Evolutionary conservation across 257 asterid genomes (phyloP).

Genomic region (Rauvolfia tetraphylla): DNA sequence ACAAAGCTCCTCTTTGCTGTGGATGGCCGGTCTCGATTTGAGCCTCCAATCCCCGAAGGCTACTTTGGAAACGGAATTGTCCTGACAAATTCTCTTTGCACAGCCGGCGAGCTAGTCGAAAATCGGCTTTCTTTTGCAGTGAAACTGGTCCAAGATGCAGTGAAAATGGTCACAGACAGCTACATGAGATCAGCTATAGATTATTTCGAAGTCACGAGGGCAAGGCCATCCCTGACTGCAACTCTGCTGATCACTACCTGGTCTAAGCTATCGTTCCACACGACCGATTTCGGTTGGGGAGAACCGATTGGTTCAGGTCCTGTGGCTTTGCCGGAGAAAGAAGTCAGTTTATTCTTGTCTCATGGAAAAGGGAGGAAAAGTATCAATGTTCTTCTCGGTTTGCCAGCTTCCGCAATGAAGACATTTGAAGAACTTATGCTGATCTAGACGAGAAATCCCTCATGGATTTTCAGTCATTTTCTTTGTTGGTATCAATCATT

Average conservation of each 20-base stretch:
- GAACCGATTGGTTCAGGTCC: slow-evolving; percentile 71
- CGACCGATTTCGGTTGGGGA: slow-evolving; percentile 91
- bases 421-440: slow-evolving; percentile 59
- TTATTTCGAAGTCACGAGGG: slow-evolving; percentile 69
- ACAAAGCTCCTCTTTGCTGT: slow-evolving; percentile 86
- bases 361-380: slow-evolving; percentile 71
- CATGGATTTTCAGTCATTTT: neutral
- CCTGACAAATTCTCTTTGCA: slow-evolving; percentile 60
- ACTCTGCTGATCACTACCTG: slow-evolving; percentile 79
- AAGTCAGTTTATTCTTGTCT: slow-evolving; percentile 77
- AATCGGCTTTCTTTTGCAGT: slow-evolving; percentile 55
- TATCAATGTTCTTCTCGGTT: slow-evolving; percentile 77
- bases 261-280: slow-evolving; percentile 76
- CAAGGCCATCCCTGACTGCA: slow-evolving; percentile 75
- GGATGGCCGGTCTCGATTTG: slow-evolving; percentile 66
- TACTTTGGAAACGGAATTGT: slow-evolving; percentile 86
- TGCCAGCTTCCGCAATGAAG: slow-evolving; percentile 84
- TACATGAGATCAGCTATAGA: slow-evolving; percentile 81
- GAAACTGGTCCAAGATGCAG: slow-evolving; percentile 63
- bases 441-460: slow-evolving; percentile 17
- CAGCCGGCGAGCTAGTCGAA: slow-evolving; percentile 49
- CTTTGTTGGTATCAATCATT: neutral
- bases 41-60: slow-evolving; percentile 66
- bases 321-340: slow-evolving; percentile 75
- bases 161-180: slow-evolving; percentile 55